These are phyloP conservation scores for Penicillium coffeae DNA, from an alignment of 495 filamentous ascomycete genomes.

Conservation along the genomic window DNA sequence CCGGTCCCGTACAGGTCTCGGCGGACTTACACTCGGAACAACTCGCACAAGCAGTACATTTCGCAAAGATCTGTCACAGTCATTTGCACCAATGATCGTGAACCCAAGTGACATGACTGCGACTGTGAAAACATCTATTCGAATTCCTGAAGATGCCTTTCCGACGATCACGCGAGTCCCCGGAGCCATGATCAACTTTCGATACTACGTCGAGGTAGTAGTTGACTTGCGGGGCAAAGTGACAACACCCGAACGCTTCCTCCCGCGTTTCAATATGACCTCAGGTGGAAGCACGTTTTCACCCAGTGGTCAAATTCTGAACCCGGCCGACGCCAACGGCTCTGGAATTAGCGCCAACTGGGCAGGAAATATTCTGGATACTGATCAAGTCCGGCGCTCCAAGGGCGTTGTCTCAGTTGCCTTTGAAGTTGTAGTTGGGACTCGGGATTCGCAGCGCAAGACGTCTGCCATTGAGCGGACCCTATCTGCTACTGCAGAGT, in stretches of 20 bases:
- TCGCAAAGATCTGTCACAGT: constrained; percentile 88
- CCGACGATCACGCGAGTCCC: constrained; percentile 88
- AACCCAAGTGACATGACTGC: constrained; percentile 74
- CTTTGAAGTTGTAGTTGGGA: constrained; percentile 87
- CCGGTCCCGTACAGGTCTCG: constrained; percentile 65
- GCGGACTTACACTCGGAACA: constrained; percentile 75
- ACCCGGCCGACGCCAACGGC: constrained; percentile 35
- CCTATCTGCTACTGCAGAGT: constrained; percentile 21
- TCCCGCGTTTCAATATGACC: constrained; percentile 55
- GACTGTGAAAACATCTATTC: constrained; percentile 72
- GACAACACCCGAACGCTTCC: constrained; percentile 59
- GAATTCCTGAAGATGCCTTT: constrained; percentile 86
- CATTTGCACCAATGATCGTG: constrained; percentile 79
- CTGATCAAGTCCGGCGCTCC: constrained; percentile 76
- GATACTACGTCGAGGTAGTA: constrained; percentile 88
- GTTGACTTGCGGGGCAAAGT: constrained; percentile 88
- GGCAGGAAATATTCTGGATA: constrained; percentile 81
- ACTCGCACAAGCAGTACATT: constrained; percentile 81
- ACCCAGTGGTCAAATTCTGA: constrained; percentile 46
- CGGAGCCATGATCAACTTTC: constrained; percentile 87
- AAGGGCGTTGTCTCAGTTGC: constrained; percentile 80
- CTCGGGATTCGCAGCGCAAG: constrained; percentile 67
- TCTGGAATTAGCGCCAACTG: constrained; percentile 48
- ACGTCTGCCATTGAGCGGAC: constrained; percentile 41
- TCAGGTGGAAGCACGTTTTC: constrained; percentile 44